Percentiles rank a stretch among this genome's conserved stretches.
Evolutionary conservation across 2,329 filamentous ascomycete species (phyloP).

Genomic region (Alternaria gaisen): DNA sequence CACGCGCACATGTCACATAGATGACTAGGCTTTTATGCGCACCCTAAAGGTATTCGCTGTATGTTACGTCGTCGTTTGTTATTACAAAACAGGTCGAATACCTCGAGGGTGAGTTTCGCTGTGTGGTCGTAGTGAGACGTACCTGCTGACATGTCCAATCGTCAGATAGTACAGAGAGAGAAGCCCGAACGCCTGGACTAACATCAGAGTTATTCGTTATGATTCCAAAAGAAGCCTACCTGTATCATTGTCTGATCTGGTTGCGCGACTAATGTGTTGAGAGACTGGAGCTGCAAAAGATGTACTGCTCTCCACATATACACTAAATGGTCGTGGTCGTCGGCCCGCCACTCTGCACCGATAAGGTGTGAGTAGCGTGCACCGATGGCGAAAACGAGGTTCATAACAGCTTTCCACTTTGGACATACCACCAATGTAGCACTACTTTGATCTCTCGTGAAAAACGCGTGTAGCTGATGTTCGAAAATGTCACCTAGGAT

Average conservation of each 20-base stretch:
- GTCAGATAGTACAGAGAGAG: slow-evolving; percentile 50
- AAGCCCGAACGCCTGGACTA: slow-evolving; percentile 40
- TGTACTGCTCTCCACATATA: slow-evolving; percentile 42
- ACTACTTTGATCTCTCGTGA: slow-evolving; percentile 2
- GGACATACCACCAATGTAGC: slow-evolving; percentile 23
- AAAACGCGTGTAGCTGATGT: slow-evolving; percentile 14
- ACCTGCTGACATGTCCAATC: slow-evolving; percentile 52
- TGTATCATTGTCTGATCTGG: slow-evolving; percentile 27
- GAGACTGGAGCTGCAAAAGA: slow-evolving; percentile 21
- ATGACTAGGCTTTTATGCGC: background rate
- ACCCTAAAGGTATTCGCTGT: background rate
- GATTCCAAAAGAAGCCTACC: background rate
- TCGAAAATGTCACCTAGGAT: slow-evolving; percentile 30
- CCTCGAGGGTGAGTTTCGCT: background rate
- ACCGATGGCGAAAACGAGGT: slow-evolving; percentile 52
- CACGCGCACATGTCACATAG: slow-evolving; percentile 11
- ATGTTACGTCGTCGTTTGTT: background rate
- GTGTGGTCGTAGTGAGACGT: slow-evolving; percentile 11
- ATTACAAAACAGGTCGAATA: background rate
- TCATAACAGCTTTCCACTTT: slow-evolving; percentile 45
- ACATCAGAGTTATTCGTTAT: slow-evolving; percentile 16
- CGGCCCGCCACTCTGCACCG: slow-evolving; percentile 28
- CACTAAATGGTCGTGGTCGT: slow-evolving; percentile 40
- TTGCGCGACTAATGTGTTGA: slow-evolving; percentile 41
- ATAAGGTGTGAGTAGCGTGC: slow-evolving; percentile 45